These are phyloP conservation scores for Flaveria robusta DNA, from an alignment of 129 eudicot species.

Conservation along the genomic window DNA sequence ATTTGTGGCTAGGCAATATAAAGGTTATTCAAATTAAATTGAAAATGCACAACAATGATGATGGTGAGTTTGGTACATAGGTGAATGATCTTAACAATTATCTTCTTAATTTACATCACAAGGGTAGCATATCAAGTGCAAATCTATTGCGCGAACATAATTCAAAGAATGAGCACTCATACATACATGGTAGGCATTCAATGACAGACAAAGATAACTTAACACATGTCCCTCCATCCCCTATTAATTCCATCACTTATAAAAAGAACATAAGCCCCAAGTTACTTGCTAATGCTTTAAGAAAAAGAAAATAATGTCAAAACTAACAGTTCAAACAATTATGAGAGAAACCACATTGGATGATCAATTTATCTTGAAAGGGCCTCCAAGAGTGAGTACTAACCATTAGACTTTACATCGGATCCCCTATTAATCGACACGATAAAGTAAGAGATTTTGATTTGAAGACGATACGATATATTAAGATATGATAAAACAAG, in stretches of 20 bases:
- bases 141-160: not conserved
- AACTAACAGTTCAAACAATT: slow-evolving; percentile 19
- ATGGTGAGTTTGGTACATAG: slow-evolving; percentile 22
- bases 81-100: slow-evolving; percentile 16
- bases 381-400: slow-evolving; percentile 24
- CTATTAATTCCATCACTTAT: slow-evolving; percentile 7
- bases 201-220: slow-evolving; percentile 24
- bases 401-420: slow-evolving; percentile 24
- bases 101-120: not conserved
- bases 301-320: slow-evolving; percentile 1
- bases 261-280: not conserved
- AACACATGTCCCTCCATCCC: slow-evolving; percentile 27
- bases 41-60: slow-evolving; percentile 22
- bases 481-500: slow-evolving; percentile 30
- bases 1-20: slow-evolving; percentile 22
- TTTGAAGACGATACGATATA: too few relatives aligned
- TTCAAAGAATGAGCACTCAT: not conserved
- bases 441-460: not conserved
- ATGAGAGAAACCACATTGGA: slow-evolving; percentile 22
- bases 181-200: slow-evolving; percentile 13
- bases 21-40: slow-evolving; percentile 32
- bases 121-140: slow-evolving; percentile 22
- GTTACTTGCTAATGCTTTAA: not conserved
- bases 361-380: slow-evolving; percentile 8
- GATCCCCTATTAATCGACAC: slow-evolving; percentile 13